Evolutionary conservation across 352 stramenopile genomes (phyloP).

Genomic region (Blastocystis sp.): DNA sequence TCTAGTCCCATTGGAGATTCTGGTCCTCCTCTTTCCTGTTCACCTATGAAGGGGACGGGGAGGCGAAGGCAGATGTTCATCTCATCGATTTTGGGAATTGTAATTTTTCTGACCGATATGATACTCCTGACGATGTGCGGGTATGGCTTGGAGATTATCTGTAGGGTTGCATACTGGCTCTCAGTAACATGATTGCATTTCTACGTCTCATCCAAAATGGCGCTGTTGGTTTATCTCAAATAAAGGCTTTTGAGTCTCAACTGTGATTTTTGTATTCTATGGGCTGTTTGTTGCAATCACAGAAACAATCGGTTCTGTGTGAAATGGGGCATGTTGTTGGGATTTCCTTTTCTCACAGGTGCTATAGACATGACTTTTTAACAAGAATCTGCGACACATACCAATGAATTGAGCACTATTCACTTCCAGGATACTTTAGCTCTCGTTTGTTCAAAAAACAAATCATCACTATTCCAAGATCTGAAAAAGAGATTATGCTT

Average conservation of each 20-base stretch:
- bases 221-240: neutral
- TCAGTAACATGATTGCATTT: conserved; percentile 32
- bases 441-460: conserved; percentile 39
- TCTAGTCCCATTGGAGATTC: conserved; percentile 32
- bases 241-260: neutral
- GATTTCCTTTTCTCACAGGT: too few species aligned
- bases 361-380: too few species aligned
- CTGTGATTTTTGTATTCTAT: neutral
- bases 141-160: neutral
- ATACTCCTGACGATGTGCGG: conserved; percentile 3
- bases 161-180: conserved; percentile 13
- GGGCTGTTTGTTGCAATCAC: neutral
- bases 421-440: too few species aligned
- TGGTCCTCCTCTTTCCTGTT: conserved; percentile 41
- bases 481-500: conserved; percentile 54
- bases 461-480: conserved; percentile 55
- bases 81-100: conserved; percentile 58
- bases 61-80: conserved; percentile 5
- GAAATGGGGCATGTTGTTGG: too few species aligned
- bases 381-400: too few species aligned
- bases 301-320: neutral
- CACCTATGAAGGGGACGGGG: conserved; percentile 14
- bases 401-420: too few species aligned
- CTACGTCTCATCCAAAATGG: conserved; percentile 8
- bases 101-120: conserved; percentile 37